Conservation (phyloP, 306 rosid species). For the Vigna nakashimae region DNA sequence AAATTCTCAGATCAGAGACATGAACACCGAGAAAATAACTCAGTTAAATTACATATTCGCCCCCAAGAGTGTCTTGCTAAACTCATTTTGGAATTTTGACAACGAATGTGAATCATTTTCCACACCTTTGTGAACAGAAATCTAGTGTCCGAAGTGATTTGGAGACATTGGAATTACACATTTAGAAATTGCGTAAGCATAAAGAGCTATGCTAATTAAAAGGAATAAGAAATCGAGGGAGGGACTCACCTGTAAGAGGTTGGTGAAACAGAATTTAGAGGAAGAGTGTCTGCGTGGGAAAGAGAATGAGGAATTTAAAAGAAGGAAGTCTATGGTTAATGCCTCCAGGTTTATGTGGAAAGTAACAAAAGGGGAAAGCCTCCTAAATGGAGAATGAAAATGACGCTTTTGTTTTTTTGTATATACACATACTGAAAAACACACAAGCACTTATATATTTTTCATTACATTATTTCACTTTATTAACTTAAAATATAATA, state of each 20-base stretch:
- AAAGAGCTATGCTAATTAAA: background rate
- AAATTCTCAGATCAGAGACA: conserved; percentile 1
- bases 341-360: background rate
- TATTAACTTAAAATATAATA: too few species aligned
- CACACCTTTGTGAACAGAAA: background rate
- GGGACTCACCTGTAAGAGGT: background rate
- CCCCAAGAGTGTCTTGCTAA: background rate
- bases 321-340: background rate
- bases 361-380: conserved; percentile 7
- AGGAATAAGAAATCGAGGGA: background rate
- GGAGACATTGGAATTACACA: too few species aligned
- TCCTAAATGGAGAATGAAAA: background rate
- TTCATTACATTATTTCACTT: too few species aligned
- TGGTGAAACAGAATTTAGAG: background rate
- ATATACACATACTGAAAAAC: too few species aligned
- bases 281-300: background rate
- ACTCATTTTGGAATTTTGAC: background rate
- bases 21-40: background rate
- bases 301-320: background rate
- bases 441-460: background rate
- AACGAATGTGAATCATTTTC: background rate
- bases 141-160: background rate
- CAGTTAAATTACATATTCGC: background rate
- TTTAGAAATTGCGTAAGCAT: background rate
- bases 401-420: background rate